phyloP scores from a whole-genome alignment of 1,284 basidiomycete genomes.

The Ustilago curta region DNA sequence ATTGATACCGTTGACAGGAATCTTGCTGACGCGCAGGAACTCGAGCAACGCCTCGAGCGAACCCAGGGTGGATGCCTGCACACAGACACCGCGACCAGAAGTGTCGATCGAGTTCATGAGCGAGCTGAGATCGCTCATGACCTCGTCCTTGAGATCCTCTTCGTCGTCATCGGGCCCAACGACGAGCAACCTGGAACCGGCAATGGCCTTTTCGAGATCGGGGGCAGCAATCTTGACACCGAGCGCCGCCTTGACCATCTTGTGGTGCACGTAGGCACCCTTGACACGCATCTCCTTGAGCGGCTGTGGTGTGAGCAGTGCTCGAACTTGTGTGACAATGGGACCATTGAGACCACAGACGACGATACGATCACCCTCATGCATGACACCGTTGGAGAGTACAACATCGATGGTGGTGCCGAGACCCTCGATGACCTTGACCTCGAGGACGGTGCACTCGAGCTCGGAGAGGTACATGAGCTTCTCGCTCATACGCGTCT shows the following conservation, averaged over 20 bases:
- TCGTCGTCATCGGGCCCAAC: conserved; percentile 94
- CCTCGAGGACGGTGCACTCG: conserved; percentile 98
- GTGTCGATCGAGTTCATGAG: conserved; percentile 93
- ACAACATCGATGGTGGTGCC: conserved; percentile 99
- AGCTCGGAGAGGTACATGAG: conserved; percentile 99
- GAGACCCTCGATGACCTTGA: conserved; percentile 98
- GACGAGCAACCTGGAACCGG: conserved; percentile 92
- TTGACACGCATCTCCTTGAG: conserved; percentile 96
- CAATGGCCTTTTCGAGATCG: conserved; percentile 98
- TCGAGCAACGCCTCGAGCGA: conserved; percentile 96
- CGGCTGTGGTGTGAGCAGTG: conserved; percentile 94
- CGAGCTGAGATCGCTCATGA: conserved; percentile 94
- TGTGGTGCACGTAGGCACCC: conserved; percentile 97
- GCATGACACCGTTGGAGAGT: conserved; percentile 91
- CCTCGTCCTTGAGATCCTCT: conserved; percentile 91
- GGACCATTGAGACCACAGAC: conserved; percentile 97
- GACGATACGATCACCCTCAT: conserved; percentile 94
- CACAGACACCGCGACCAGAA: conserved; percentile 93
- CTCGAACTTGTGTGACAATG: conserved; percentile 94
- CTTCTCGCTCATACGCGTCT: conserved; percentile 95
- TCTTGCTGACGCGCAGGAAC: conserved; percentile 94
- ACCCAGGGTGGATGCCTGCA: conserved; percentile 96
- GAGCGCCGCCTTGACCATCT: conserved; percentile 95
- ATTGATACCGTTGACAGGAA: conserved; percentile 88
- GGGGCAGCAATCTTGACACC: conserved; percentile 97